Conservation (phyloP, 176 grass and related monocot species). For the Carex kokanica region DNA sequence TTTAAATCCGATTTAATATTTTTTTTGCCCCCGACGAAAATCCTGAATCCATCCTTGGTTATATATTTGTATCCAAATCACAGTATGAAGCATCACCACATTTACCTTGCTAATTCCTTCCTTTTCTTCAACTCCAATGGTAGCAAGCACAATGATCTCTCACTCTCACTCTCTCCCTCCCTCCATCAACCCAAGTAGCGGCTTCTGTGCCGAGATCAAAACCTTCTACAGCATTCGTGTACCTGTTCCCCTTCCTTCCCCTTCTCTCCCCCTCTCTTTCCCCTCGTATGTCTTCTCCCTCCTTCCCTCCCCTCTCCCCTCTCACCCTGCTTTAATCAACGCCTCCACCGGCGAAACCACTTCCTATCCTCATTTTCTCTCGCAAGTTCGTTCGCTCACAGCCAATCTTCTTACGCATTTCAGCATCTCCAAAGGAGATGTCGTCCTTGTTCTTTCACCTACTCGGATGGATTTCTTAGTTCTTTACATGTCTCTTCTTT, state of each 20-base stretch:
- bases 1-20: too few species aligned
- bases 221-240: constrained; percentile 53
- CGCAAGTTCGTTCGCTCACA: constrained; percentile 25
- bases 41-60: too few species aligned
- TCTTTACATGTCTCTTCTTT: constrained; percentile 51
- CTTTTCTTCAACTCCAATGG: too few species aligned
- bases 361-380: constrained; percentile 23
- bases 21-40: too few species aligned
- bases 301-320: constrained; percentile 41
- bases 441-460: constrained; percentile 42
- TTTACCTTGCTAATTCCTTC: too few species aligned
- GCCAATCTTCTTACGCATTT: constrained; percentile 9
- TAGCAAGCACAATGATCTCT: too few species aligned
- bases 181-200: constrained; percentile 38
- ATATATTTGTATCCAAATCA: too few species aligned
- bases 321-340: constrained; percentile 35
- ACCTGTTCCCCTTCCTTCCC: constrained; percentile 22
- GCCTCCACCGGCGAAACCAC: constrained; percentile 28
- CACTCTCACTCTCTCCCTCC: neutral
- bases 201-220: constrained; percentile 41
- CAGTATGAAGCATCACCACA: too few species aligned
- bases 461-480: constrained; percentile 33
- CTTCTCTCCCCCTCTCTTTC: constrained; percentile 28
- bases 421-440: constrained; percentile 34
- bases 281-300: constrained; percentile 29